Evolutionary conservation across 2,329 filamentous ascomycete genomes (phyloP).

Genomic region (Colletotrichum filicis): DNA sequence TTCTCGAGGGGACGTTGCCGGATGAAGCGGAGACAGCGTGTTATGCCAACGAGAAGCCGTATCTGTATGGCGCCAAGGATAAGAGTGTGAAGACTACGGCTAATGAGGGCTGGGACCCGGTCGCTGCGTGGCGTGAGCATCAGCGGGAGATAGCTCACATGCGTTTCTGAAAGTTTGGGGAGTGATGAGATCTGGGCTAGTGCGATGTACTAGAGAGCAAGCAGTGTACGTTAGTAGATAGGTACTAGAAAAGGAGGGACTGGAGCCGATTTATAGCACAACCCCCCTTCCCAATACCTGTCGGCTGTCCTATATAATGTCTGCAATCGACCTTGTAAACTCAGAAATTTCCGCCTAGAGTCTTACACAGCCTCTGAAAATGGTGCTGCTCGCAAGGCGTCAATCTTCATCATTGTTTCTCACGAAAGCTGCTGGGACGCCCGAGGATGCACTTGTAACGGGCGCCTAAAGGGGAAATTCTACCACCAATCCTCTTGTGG

Average conservation of each 20-base stretch:
- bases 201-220: background rate
- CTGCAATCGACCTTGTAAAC: too few species aligned
- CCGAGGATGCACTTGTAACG: too few species aligned
- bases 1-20: conserved; percentile 54
- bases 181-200: background rate
- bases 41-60: conserved; percentile 60
- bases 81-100: background rate
- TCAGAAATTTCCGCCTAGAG: too few species aligned
- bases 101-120: background rate
- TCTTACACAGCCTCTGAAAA: too few species aligned
- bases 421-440: too few species aligned
- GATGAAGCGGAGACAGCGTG: conserved; percentile 55
- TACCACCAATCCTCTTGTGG: too few species aligned
- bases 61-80: conserved; percentile 49
- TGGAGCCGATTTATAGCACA: background rate
- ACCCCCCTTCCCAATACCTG: too few species aligned
- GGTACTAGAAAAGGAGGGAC: background rate
- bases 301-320: too few species aligned
- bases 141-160: background rate
- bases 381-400: too few species aligned
- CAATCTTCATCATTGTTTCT: too few species aligned
- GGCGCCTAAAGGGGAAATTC: too few species aligned
- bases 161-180: background rate
- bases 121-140: conserved; percentile 15
- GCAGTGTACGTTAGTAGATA: background rate